phyloP scores from a whole-genome alignment of 345 rosid genomes.

The Leavenworthia alabamica region DNA sequence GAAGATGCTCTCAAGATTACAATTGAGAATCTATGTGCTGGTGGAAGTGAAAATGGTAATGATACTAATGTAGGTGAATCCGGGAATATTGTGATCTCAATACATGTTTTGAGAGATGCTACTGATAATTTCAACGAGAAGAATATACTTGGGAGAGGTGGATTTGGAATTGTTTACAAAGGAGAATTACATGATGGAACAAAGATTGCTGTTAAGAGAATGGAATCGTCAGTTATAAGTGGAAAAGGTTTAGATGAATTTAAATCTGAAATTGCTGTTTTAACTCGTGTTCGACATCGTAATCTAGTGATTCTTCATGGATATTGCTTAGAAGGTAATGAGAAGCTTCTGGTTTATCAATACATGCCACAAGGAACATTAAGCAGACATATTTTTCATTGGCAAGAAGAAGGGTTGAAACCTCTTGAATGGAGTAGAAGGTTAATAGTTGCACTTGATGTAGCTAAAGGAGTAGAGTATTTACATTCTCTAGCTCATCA shows the following conservation, averaged over 20 bases:
- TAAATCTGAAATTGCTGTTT: slow-evolving; percentile 46
- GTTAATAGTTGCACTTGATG: slow-evolving; percentile 44
- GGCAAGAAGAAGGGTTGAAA: slow-evolving; percentile 35
- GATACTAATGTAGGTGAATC: slow-evolving; percentile 32
- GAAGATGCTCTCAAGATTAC: slow-evolving; percentile 35
- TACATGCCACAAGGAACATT: slow-evolving; percentile 53
- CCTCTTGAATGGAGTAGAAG: slow-evolving; percentile 50
- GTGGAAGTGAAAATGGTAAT: slow-evolving; percentile 28
- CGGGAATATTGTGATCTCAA: slow-evolving; percentile 35
- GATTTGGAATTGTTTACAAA: slow-evolving; percentile 48
- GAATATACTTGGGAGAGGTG: slow-evolving; percentile 48
- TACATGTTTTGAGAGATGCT: slow-evolving; percentile 35
- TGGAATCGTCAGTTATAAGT: slow-evolving; percentile 35
- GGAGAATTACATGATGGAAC: slow-evolving; percentile 47
- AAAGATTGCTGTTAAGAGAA: slow-evolving; percentile 46
- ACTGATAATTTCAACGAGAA: slow-evolving; percentile 41
- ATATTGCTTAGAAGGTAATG: slow-evolving; percentile 44
- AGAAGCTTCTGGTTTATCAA: slow-evolving; percentile 49
- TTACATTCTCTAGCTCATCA: slow-evolving; percentile 45
- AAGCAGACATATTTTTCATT: slow-evolving; percentile 36
- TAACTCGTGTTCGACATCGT: slow-evolving; percentile 48
- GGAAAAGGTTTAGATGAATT: slow-evolving; percentile 45
- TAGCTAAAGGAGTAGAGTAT: slow-evolving; percentile 54
- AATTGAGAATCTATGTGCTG: slow-evolving; percentile 22
- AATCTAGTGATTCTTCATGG: slow-evolving; percentile 47